Percentiles rank a stretch among this genome's conserved stretches.
Conservation (phyloP, 345 rosid genomes). For the Citrus medica region DNA sequence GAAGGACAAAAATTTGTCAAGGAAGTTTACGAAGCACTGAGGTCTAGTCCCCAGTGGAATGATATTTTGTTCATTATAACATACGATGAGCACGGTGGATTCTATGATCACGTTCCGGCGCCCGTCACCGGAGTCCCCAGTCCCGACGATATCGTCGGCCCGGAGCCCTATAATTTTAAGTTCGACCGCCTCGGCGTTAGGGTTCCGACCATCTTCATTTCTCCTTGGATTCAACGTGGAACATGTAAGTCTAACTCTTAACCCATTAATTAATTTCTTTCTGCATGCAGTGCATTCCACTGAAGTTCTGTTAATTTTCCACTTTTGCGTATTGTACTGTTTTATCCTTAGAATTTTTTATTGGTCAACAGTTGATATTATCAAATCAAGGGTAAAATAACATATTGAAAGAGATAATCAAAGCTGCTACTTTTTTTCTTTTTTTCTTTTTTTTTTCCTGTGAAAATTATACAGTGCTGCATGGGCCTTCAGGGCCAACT, state of each 20-base stretch:
- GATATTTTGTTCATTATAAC: slow-evolving; percentile 41
- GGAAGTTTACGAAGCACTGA: slow-evolving; percentile 49
- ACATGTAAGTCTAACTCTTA: slow-evolving; percentile 24
- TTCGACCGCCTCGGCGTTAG: slow-evolving; percentile 60
- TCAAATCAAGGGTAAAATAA: too few species aligned
- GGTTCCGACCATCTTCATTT: slow-evolving; percentile 47
- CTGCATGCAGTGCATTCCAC: too few species aligned
- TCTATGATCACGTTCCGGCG: slow-evolving; percentile 56
- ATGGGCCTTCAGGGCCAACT: slow-evolving; percentile 42
- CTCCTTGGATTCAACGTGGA: slow-evolving; percentile 59
- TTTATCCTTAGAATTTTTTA: too few species aligned
- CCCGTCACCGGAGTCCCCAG: slow-evolving; percentile 46
- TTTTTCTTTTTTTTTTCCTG: too few species aligned
- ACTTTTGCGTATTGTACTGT: too few species aligned
- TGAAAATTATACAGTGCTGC: slow-evolving; percentile 32
- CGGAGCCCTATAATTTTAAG: slow-evolving; percentile 43
- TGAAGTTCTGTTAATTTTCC: too few species aligned
- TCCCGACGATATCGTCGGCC: slow-evolving; percentile 46
- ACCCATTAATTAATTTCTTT: too few species aligned
- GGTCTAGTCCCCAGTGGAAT: slow-evolving; percentile 57
- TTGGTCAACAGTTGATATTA: too few species aligned
- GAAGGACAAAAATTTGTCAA: slow-evolving; percentile 53
- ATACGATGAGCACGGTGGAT: slow-evolving; percentile 62
- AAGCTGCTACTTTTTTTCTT: too few species aligned
- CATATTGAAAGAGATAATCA: not conserved